phyloP scores from a whole-genome alignment of 306 rosid genomes.

The Inga leiocalycina region DNA sequence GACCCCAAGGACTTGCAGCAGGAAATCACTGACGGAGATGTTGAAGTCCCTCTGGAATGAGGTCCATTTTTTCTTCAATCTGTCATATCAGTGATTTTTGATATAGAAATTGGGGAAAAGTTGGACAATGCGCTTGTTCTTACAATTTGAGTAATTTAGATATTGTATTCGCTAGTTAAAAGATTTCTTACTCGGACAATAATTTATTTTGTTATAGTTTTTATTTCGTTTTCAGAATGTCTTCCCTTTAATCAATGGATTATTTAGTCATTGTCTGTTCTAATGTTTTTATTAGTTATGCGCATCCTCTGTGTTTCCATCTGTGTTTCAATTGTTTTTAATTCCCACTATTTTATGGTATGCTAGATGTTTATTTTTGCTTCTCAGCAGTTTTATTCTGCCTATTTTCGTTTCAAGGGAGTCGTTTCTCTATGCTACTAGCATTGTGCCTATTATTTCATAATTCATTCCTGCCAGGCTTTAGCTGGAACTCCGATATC shows the following conservation, averaged over 20 bases:
- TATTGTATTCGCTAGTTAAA: conserved; percentile 22
- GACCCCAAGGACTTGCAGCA: conserved; percentile 89
- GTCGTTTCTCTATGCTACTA: not conserved
- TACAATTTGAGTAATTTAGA: conserved; percentile 47
- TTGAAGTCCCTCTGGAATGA: conserved; percentile 82
- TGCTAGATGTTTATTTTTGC: not conserved
- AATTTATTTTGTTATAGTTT: conserved; percentile 12
- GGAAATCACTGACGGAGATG: conserved; percentile 77
- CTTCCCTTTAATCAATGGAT: not conserved
- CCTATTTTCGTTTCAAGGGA: not conserved
- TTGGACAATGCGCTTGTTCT: conserved; percentile 28
- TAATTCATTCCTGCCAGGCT: not conserved
- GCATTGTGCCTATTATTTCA: not conserved
- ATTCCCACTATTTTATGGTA: not conserved
- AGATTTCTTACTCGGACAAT: conserved; percentile 14
- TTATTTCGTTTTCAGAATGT: not conserved
- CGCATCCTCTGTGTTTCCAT: not conserved
- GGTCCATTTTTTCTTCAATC: conserved; percentile 4
- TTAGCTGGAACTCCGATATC: not conserved
- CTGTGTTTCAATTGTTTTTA: not conserved
- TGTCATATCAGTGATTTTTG: conserved; percentile 23
- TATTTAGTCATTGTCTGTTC: not conserved
- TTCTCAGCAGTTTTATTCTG: not conserved
- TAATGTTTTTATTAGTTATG: not conserved
- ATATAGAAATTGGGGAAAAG: conserved; percentile 35